Evolutionary conservation across 2,329 filamentous ascomycete genomes (phyloP).

Genomic region (Penicillium griseofulvum): DNA sequence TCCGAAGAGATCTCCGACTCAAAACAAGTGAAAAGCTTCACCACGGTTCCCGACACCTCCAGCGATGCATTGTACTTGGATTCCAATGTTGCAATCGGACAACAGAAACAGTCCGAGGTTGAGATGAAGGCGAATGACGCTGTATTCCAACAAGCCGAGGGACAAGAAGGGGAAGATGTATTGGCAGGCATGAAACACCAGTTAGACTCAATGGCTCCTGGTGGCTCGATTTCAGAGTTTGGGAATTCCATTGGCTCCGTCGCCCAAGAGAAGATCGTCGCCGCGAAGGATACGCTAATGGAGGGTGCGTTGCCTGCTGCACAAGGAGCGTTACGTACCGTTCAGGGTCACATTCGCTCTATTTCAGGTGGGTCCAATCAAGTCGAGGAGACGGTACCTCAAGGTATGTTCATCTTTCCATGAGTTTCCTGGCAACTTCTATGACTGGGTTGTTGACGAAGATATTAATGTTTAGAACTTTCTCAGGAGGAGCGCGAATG

Average conservation of each 20-base stretch:
- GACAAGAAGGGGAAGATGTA: background rate
- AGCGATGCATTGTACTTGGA: constrained; percentile 1
- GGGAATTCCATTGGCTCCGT: constrained; percentile 5
- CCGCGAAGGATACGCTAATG: constrained; percentile 15
- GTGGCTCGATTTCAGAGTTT: constrained; percentile 9
- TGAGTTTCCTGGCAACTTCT: background rate
- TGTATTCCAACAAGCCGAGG: background rate
- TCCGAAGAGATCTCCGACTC: background rate
- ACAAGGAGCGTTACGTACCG: constrained; percentile 12
- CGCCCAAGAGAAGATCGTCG: constrained; percentile 6
- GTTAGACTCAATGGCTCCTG: constrained; percentile 4
- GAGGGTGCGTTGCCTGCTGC: constrained; percentile 13
- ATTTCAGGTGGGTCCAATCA: constrained; percentile 1
- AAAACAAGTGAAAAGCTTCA: background rate
- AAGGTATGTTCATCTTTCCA: background rate
- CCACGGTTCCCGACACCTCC: constrained; percentile 4
- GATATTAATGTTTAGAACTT: background rate
- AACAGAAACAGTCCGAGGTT: background rate
- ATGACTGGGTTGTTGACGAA: background rate
- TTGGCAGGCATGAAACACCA: constrained; percentile 8
- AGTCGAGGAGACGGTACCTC: background rate
- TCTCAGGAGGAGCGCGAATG: constrained; percentile 19
- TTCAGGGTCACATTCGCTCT: constrained; percentile 1
- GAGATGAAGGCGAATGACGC: background rate
- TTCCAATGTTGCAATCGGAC: background rate